A percentile compares a stretch with the other conserved stretches of the same genome.
phyloP scores from a whole-genome alignment of 345 rosid genomes.

The Gossypium arboreum region DNA sequence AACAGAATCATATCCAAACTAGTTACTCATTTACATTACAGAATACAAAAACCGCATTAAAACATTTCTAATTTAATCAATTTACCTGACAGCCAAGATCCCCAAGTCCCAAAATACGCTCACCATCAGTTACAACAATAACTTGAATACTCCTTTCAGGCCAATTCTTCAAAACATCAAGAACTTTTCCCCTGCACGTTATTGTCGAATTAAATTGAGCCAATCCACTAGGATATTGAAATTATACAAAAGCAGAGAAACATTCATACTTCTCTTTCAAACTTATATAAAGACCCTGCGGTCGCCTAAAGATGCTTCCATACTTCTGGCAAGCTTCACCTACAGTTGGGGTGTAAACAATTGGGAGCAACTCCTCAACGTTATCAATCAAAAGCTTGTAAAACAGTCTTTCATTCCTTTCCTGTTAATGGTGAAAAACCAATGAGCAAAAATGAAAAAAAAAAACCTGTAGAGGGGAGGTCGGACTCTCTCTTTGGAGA shows the following conservation, averaged over 20 bases:
- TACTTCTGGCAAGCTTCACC: conserved; percentile 98
- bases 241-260: neutral
- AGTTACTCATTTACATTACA: neutral
- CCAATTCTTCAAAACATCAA: conserved; percentile 92
- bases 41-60: neutral
- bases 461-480: too few species aligned
- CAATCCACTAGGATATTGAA: neutral
- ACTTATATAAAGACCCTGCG: conserved; percentile 94
- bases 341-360: conserved; percentile 90
- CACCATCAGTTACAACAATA: conserved; percentile 93
- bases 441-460: too few species aligned
- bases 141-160: conserved; percentile 82
- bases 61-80: neutral
- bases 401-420: conserved; percentile 80
- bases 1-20: neutral
- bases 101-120: conserved; percentile 89
- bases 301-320: conserved; percentile 87
- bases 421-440: conserved; percentile 35
- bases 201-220: neutral
- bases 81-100: conserved; percentile 98
- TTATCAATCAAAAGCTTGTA: conserved; percentile 86
- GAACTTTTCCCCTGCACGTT: conserved; percentile 68
- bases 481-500: too few species aligned
- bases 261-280: conserved; percentile 72
- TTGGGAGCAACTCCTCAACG: conserved; percentile 88